These are phyloP conservation scores for Excoecaria agallocha DNA, from an alignment of 345 rosid genomes.

Conservation along the genomic window DNA sequence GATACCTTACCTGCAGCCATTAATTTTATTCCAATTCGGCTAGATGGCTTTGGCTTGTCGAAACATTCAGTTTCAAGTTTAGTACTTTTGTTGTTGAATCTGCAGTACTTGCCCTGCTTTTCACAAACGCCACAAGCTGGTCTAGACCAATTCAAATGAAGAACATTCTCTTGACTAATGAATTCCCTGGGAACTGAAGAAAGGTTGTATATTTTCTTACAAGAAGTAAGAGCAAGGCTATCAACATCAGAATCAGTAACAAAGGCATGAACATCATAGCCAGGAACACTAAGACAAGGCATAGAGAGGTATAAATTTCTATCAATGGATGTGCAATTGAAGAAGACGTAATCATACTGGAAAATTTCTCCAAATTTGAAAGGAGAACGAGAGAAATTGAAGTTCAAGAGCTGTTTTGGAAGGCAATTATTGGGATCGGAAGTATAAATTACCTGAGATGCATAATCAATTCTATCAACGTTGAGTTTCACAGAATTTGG, in stretches of 20 bases:
- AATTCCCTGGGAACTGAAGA: not conserved
- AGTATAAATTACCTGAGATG: not conserved
- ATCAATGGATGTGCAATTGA: slow-evolving; percentile 13
- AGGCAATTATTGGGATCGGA: slow-evolving; percentile 1
- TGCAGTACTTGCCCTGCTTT: slow-evolving; percentile 3
- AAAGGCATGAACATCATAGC: slow-evolving; percentile 10
- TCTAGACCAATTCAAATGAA: slow-evolving; percentile 20
- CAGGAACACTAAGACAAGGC: not conserved
- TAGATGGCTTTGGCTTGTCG: slow-evolving; percentile 4
- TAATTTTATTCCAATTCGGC: not conserved
- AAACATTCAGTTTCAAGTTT: slow-evolving; percentile 9
- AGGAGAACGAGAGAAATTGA: slow-evolving; percentile 7
- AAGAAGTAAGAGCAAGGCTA: slow-evolving; percentile 1
- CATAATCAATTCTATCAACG: slow-evolving; percentile 11
- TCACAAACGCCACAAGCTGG: slow-evolving; percentile 18
- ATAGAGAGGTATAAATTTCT: rapidly evolving
- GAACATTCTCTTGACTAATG: not conserved
- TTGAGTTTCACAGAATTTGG: slow-evolving; percentile 10
- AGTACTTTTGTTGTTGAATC: not conserved
- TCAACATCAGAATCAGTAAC: not conserved
- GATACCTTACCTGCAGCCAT: slow-evolving; percentile 8
- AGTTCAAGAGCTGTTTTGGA: not conserved
- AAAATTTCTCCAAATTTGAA: not conserved
- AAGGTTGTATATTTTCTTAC: slow-evolving; percentile 21
- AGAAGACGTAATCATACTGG: not conserved